Evolutionary conservation across 2,329 filamentous ascomycete species (phyloP).

Genomic region (Colletotrichum sp.): DNA sequence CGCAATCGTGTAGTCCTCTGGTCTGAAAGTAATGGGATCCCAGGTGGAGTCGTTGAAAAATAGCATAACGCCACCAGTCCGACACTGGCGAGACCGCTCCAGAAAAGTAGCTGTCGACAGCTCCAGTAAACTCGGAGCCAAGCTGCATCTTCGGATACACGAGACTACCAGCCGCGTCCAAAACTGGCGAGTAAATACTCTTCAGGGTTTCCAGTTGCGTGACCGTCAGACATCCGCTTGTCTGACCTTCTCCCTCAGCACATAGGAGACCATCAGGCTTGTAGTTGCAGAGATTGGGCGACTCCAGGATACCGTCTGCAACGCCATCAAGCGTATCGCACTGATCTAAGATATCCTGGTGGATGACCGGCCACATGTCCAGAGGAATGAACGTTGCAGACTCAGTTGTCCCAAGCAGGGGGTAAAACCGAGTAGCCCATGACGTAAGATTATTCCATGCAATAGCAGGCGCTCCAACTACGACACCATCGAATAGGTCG

Average conservation of each 20-base stretch:
- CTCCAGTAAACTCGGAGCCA: slow-evolving; percentile 41
- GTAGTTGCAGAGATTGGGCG: slow-evolving; percentile 32
- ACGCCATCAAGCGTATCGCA: slow-evolving; percentile 29
- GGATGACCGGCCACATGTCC: slow-evolving; percentile 18
- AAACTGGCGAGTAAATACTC: slow-evolving; percentile 35
- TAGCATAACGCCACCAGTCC: slow-evolving; percentile 42
- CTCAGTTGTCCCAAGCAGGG: slow-evolving; percentile 45
- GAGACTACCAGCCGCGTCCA: slow-evolving; percentile 34
- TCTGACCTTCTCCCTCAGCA: neutral
- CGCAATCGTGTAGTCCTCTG: slow-evolving; percentile 31
- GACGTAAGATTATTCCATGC: slow-evolving; percentile 42
- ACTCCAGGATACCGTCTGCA: slow-evolving; percentile 24
- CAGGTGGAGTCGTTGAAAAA: slow-evolving; percentile 44
- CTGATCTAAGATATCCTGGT: slow-evolving; percentile 29
- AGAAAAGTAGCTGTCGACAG: slow-evolving; percentile 47
- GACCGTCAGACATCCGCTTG: neutral
- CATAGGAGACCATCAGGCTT: slow-evolving; percentile 46
- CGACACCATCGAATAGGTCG: slow-evolving; percentile 53
- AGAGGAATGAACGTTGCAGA: slow-evolving; percentile 38
- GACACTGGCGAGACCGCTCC: slow-evolving; percentile 29
- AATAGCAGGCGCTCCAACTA: slow-evolving; percentile 42
- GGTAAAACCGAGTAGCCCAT: slow-evolving; percentile 27
- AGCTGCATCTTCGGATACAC: slow-evolving; percentile 52
- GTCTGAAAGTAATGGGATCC: slow-evolving; percentile 37
- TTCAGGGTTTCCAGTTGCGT: slow-evolving; percentile 40